These are phyloP conservation scores for Chlamydomonas asymmetrica DNA, from an alignment of 139 green algal species.

Conservation along the genomic window DNA sequence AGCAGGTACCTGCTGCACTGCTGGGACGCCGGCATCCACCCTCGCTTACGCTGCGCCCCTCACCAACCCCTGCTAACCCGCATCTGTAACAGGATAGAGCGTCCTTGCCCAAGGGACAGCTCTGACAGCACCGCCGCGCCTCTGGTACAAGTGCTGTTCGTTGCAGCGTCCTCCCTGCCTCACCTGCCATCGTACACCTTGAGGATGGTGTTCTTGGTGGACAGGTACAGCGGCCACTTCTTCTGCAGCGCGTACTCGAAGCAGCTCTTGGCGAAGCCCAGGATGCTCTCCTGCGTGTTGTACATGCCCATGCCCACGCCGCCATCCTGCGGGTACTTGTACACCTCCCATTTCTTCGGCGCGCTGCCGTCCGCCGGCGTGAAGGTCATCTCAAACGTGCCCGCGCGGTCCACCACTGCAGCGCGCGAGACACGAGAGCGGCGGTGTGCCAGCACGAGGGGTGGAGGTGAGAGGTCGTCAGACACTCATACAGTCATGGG, in stretches of 20 bases:
- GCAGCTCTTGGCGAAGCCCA: constrained; percentile 87
- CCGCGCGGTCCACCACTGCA: constrained; percentile 67
- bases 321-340: constrained; percentile 52
- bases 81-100: too few relatives aligned
- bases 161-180: not conserved
- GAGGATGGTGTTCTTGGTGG: constrained; percentile 98
- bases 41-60: too few relatives aligned
- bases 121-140: too few relatives aligned
- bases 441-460: too few relatives aligned
- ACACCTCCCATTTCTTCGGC: constrained; percentile 65
- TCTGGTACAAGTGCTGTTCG: not conserved
- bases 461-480: too few relatives aligned
- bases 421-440: too few relatives aligned
- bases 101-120: too few relatives aligned
- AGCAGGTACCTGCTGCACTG: too few relatives aligned
- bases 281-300: constrained; percentile 95
- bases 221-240: constrained; percentile 89
- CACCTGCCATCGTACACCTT: constrained; percentile 91
- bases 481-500: too few relatives aligned
- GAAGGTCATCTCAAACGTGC: constrained; percentile 86
- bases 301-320: constrained; percentile 86
- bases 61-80: too few relatives aligned
- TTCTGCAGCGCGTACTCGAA: constrained; percentile 88
- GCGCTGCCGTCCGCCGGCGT: constrained; percentile 56
- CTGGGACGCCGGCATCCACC: too few relatives aligned